These are phyloP conservation scores for Neonectria faginata DNA, from an alignment of 2,329 filamentous ascomycete genomes.

Conservation along the genomic window DNA sequence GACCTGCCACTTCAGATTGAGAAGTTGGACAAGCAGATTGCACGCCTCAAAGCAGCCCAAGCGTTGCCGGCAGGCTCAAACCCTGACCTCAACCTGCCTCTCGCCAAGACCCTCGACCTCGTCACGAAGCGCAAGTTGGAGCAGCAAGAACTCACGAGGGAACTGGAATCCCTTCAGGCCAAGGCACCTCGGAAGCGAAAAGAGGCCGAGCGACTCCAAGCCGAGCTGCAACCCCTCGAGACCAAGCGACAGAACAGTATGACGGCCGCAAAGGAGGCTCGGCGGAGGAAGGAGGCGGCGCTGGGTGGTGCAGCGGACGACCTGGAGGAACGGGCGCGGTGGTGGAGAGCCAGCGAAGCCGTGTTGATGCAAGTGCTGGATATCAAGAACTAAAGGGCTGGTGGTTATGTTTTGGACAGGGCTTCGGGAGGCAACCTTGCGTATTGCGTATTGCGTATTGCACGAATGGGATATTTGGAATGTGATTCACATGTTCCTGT, in stretches of 20 bases:
- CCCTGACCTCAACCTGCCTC: conserved; percentile 65
- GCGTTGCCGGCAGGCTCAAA: conserved; percentile 49
- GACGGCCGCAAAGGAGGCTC: conserved; percentile 77
- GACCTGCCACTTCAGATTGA: conserved; percentile 64
- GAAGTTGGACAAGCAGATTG: conserved; percentile 62
- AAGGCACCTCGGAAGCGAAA: conserved; percentile 74
- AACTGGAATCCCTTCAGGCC: conserved; percentile 72
- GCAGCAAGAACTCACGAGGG: conserved; percentile 68
- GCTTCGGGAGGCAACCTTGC: conserved; percentile 4
- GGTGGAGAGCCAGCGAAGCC: conserved; percentile 77
- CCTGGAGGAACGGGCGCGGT: conserved; percentile 79
- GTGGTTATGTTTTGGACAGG: conserved; percentile 15
- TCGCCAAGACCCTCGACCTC: conserved; percentile 67
- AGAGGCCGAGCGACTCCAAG: conserved; percentile 74
- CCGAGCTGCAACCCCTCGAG: conserved; percentile 77
- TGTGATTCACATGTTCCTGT: neutral
- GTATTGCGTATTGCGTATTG: conserved; percentile 7
- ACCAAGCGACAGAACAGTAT: conserved; percentile 73
- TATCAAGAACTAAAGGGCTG: conserved; percentile 52
- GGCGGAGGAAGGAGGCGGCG: conserved; percentile 73
- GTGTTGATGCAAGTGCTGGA: conserved; percentile 73
- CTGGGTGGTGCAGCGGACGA: conserved; percentile 77
- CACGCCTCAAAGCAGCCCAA: conserved; percentile 57
- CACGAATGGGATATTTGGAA: conserved; percentile 14
- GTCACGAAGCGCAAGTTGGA: conserved; percentile 64